Base-by-base conservation (phyloP, 139 green algal species). In the Tetratostichococcus sp. region DNA sequence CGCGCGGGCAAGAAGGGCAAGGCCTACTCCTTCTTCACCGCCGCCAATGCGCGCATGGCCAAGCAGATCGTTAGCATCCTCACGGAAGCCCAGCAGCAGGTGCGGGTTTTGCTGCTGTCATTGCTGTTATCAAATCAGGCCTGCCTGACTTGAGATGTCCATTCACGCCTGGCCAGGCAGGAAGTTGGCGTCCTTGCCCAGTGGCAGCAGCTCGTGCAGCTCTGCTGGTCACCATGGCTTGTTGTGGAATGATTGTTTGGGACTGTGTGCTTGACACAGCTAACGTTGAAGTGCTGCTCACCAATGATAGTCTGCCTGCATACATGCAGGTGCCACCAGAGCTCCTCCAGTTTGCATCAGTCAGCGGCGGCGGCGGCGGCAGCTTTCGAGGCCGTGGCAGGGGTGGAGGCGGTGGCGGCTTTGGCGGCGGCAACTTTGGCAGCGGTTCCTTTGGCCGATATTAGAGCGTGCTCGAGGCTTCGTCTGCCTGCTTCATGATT, bases 21-120 rank as follows among this genome's bases (percentile, higher is more conserved):
- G 1, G 84, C 92, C 21, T 90, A 94, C 79, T 88, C 79, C 59
- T 97, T 98, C 83, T 96, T 98, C 84, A 96, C 92, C 16, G 43
- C 75, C 21, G 74, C 75, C 33, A 93, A 96, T 70, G 87, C 80
- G 28, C 73, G 86, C 23, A 68, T 95, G 65, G 93, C 92, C 14
- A 81, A 76, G 19, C 80, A 91, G 75, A 85, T 97, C 30, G 79
- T 94, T 11, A 70, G 77, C 30, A 84, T 97, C 11, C 76, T 97
- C 78, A 67, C 88, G 42, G 92, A 97, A 72, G 91, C 91, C 11
- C 74, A 86, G 32, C 89, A 96, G 79, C 43, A 31, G 30, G 87
- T 84, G 28, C 50, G 50, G 78, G 83, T 50, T 14, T 50, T 50
- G 39, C 8, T 50, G 14, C 14, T 8, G 8, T 8, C 39, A 25